Percentiles rank a stretch among this genome's conserved stretches.
Evolutionary conservation across 768 basidiomycete genomes (phyloP).

Genomic region (Strobilomyces confusus): DNA sequence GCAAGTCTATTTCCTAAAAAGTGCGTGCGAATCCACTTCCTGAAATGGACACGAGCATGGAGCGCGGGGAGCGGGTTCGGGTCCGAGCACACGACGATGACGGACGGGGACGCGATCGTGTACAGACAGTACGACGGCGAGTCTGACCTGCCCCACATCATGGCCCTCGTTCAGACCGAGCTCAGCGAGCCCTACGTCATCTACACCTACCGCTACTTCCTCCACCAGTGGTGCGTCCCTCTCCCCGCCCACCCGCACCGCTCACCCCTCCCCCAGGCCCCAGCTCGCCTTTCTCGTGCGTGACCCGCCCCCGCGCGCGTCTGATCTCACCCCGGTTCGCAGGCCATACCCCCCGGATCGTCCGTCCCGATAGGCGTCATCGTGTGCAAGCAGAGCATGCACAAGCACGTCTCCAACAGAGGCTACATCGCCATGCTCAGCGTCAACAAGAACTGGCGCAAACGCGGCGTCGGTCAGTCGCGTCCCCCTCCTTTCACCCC

Average conservation of each 20-base stretch:
- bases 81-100: slow-evolving; percentile 11
- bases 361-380: slow-evolving; percentile 81
- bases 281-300: slow-evolving; percentile 78
- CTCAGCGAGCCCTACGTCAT: slow-evolving; percentile 95
- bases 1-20: background rate
- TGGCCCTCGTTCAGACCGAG: slow-evolving; percentile 85
- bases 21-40: background rate
- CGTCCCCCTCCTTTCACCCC: background rate
- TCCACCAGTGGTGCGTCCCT: slow-evolving; percentile 82
- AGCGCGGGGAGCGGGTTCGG: background rate
- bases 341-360: slow-evolving; percentile 28
- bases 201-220: slow-evolving; percentile 96
- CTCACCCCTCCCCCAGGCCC: slow-evolving; percentile 51
- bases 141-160: slow-evolving; percentile 75
- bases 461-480: slow-evolving; percentile 85
- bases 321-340: background rate
- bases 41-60: background rate
- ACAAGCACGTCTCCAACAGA: slow-evolving; percentile 68
- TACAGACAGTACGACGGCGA: slow-evolving; percentile 79
- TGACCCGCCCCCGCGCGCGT: background rate
- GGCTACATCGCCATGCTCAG: slow-evolving; percentile 99
- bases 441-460: slow-evolving; percentile 77
- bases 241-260: background rate
- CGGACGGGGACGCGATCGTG: slow-evolving; percentile 36
- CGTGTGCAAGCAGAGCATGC: slow-evolving; percentile 95